Evolutionary conservation across 2,329 filamentous ascomycete species (phyloP), one percentile per base, ranked within the genome.

Genomic region (Fusarium pilosicola): DNA sequence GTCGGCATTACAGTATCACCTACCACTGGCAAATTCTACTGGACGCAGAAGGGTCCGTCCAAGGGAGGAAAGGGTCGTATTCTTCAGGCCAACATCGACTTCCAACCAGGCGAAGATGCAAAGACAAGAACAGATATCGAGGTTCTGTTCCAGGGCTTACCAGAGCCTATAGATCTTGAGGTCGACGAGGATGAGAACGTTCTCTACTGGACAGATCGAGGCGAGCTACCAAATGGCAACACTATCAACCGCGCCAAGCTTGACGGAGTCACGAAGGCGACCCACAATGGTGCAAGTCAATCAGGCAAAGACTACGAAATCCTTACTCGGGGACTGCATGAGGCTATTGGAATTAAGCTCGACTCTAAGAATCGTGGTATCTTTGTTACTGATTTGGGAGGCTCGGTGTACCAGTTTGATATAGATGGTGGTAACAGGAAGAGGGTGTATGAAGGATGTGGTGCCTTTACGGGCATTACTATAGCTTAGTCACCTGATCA

Each of bases 361-460:
- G 64, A 66, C 13, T 5, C 12, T 0, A 58, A 49, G 18, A 58
- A 45, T 1, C 10, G n/a, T 0, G 38, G 26, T 6, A 58, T 66
- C 1, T 66, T 58, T 12, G 64, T 32, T 0, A 66, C 64, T 0
- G 64, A 66, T 1, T 3, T 65, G 5, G 61, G 64, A 39, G 64
- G 64, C 17, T 57, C 61, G 1, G 48, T 66, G 28, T 66, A 66
- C 18, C 32, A 65, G 30, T 42, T 65, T 26, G 61, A 65, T 22
- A 39, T 65, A 26, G 49, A 65, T 10, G 61, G 61, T 1, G 24
- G 49, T 3, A 51, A 48, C 34, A 46, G 2, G 15, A 54, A 10
- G 30, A 39, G 22, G n/a, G 7, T 68, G 0, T 68, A 48, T 8
- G 45, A 48, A 32, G 46, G 22, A 5, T 13, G 22, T 10, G 18